A percentile compares a stretch with the other conserved stretches of the same genome.
Evolutionary conservation across 2,329 filamentous ascomycete species (phyloP).

Genomic region (Parastagonospora avenae): DNA sequence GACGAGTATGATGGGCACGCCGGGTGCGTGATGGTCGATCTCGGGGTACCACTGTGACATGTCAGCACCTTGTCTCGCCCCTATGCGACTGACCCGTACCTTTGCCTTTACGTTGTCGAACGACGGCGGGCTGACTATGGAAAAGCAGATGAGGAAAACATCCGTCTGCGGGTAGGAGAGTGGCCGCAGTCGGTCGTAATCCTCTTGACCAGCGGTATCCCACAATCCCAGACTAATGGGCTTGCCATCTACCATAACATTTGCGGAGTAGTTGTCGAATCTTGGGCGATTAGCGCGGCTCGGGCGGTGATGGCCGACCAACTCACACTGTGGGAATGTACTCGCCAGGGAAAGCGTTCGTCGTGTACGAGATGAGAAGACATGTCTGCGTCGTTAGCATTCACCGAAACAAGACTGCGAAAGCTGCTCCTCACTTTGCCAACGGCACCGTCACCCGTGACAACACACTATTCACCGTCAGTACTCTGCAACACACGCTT

Average conservation of each 20-base stretch:
- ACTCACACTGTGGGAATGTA: conserved; percentile 97
- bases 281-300: conserved; percentile 54
- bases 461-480: conserved; percentile 75
- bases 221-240: conserved; percentile 95
- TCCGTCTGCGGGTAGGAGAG: conserved; percentile 98
- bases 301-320: conserved; percentile 6
- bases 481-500: conserved; percentile 2
- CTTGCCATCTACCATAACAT: conserved; percentile 98
- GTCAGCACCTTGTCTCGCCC: conserved; percentile 18
- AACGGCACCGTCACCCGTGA: conserved; percentile 98
- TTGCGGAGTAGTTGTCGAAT: conserved; percentile 98
- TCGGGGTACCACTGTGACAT: conserved; percentile 85
- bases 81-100: conserved; percentile 58
- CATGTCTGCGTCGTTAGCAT: conserved; percentile 73
- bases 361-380: conserved; percentile 98
- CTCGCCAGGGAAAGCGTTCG: conserved; percentile 99
- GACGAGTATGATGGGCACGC: conserved; percentile 94
- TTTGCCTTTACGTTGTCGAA: conserved; percentile 99
- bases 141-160: conserved; percentile 98
- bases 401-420: conserved; percentile 12
- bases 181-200: conserved; percentile 93
- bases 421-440: conserved; percentile 75
- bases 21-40: conserved; percentile 94
- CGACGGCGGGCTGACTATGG: conserved; percentile 94
- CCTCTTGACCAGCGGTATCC: conserved; percentile 98